A percentile compares a stretch with the other conserved stretches of the same genome.
phyloP scores from a whole-genome alignment of 2,329 filamentous ascomycete genomes.

The Clarireedia hainanense region DNA sequence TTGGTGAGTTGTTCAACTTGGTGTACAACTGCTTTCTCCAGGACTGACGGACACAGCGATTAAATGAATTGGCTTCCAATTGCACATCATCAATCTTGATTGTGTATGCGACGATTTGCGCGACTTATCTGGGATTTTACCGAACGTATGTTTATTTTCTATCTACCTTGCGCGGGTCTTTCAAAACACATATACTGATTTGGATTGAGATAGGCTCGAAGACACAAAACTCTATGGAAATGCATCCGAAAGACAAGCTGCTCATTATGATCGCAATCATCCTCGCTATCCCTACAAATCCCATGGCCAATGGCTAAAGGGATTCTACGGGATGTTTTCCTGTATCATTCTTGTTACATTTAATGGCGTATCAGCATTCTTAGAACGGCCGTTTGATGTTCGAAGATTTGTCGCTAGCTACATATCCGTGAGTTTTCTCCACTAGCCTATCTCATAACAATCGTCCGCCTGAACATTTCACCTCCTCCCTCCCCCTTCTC shows the following conservation, averaged over 20 bases:
- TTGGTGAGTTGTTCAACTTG: conserved; percentile 23
- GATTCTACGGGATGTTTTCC: conserved; percentile 29
- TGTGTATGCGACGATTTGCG: conserved; percentile 34
- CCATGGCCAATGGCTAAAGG: conserved; percentile 34
- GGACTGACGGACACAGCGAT: conserved; percentile 21
- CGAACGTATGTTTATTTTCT: conserved; percentile 26
- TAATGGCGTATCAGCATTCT: conserved; percentile 31
- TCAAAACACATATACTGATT: not conserved
- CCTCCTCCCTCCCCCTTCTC: not conserved
- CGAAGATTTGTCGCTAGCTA: conserved; percentile 34
- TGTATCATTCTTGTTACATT: conserved; percentile 31
- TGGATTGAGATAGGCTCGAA: conserved; percentile 26
- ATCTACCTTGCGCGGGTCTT: not conserved
- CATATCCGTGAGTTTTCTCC: conserved; percentile 31
- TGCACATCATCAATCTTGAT: conserved; percentile 34
- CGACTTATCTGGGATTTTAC: conserved; percentile 34
- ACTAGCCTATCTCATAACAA: not conserved
- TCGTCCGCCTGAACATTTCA: not conserved
- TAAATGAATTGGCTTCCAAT: conserved; percentile 33
- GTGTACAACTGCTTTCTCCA: too few species aligned
- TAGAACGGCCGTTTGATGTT: conserved; percentile 30
- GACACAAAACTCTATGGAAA: conserved; percentile 34
- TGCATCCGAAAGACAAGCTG: conserved; percentile 31
- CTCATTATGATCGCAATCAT: conserved; percentile 31
- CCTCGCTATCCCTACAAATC: conserved; percentile 33